Conservation (phyloP, 2,329 filamentous ascomycete genomes). For the Pleurostoma richardsiae region DNA sequence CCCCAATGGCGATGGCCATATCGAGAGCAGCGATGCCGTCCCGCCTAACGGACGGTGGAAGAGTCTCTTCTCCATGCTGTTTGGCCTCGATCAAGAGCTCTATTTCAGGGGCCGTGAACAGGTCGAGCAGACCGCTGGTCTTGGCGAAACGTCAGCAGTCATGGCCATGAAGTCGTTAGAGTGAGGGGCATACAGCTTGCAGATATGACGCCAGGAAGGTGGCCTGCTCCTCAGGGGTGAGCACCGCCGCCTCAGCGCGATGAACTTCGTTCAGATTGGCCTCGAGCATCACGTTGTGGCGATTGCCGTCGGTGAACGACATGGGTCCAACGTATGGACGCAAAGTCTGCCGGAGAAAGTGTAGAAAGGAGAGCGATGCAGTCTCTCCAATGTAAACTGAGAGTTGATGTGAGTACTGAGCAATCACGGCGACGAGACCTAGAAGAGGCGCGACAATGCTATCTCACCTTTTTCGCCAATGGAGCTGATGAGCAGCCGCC, state of each 20-base stretch:
- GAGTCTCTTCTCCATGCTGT: neutral
- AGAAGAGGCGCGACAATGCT: neutral
- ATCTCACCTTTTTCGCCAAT: neutral
- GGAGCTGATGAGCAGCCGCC: neutral
- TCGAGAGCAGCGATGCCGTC: conserved; percentile 1
- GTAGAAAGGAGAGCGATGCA: conserved; percentile 6
- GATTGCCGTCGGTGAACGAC: conserved; percentile 5
- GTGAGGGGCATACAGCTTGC: neutral
- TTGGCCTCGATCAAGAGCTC: neutral
- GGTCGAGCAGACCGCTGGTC: neutral
- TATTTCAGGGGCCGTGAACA: neutral
- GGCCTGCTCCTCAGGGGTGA: neutral
- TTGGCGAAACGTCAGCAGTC: neutral
- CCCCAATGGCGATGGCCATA: conserved; percentile 15
- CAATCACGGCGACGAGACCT: neutral
- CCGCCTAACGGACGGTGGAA: neutral
- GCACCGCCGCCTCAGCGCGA: neutral
- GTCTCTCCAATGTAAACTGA: conserved; percentile 7
- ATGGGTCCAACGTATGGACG: conserved; percentile 6
- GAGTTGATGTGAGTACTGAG: neutral
- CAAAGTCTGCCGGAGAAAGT: conserved; percentile 5
- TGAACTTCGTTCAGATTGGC: neutral
- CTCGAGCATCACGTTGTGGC: neutral
- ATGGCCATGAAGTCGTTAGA: neutral
- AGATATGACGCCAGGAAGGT: neutral